Evolutionary conservation across 192 early-diverging fungal species (phyloP), one percentile per base, ranked within the genome.

Genomic region (Dissophora ornata): DNA sequence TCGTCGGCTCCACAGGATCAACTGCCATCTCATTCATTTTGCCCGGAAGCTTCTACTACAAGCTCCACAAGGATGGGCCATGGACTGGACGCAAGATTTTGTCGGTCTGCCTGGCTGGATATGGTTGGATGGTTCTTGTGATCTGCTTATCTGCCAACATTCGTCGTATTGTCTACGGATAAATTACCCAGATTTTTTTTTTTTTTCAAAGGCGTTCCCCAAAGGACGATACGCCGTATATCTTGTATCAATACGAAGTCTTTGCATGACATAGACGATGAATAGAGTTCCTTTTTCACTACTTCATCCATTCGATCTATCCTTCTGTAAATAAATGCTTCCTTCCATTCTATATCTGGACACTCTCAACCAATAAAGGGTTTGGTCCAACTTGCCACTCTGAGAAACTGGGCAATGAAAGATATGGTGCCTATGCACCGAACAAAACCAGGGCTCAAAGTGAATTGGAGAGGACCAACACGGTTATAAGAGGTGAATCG

Each of bases 1-100:
- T 98, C 64, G 98, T 99, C 0, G 98, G 98, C 28, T 95, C 97
- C 3, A 98, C 98, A 0, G 98, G 98, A 15, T 96, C 94, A 2
- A 98, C 96, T 0, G 91, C 90, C 30, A 95, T 99, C 40, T 96
- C 95, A 48, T 98, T 98, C 77, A 99, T 99, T 59, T 81, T 99
- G 19, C 97, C 97, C 0, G 94, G 96, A 4, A 41, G 93, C 12
- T 95, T 97, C 61, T 99, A 97, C 82, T 96, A 90, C 83, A 95
- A 93, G 80, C 61, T 96, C 44, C 89, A 91, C 55, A 70, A 84
- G 54, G 62, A 83, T 49, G 69, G 83, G 32, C 81, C 83, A 7
- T 94, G 91, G 92, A 82, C 83, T 18, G 36, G 62, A 11, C 86
- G 86, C 78, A 93, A 94, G 67, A 66, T 92, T 8, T 57, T 84